Evolutionary conservation across 108 stramenopile species (phyloP).

Genomic region (Skeletonema menzelii): DNA sequence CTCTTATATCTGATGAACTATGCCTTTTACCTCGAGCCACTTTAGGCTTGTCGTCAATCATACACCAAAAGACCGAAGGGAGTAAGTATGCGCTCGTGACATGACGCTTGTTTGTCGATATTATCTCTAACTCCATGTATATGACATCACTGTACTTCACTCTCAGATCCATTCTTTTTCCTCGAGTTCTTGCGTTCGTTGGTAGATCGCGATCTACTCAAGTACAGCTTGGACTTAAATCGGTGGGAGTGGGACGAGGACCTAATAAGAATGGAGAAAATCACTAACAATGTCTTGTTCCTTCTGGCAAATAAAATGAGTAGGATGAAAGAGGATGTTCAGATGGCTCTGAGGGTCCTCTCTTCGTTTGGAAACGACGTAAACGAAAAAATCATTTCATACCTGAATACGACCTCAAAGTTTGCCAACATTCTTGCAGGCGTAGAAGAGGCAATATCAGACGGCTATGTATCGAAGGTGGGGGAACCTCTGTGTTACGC

Average conservation of each 20-base stretch:
- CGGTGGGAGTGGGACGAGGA: slow-evolving; percentile 43
- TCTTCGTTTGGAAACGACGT: slow-evolving; percentile 11
- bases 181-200: slow-evolving; percentile 27
- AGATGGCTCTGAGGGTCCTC: slow-evolving; percentile 9
- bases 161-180: slow-evolving; percentile 30
- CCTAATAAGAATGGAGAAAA: slow-evolving; percentile 13
- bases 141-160: not conserved
- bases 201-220: slow-evolving; percentile 9
- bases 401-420: not conserved
- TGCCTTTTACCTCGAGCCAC: slow-evolving; percentile 23
- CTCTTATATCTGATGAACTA: slow-evolving; percentile 36
- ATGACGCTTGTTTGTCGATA: not conserved
- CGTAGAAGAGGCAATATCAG: slow-evolving; percentile 7
- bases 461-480: slow-evolving; percentile 15
- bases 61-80: slow-evolving; percentile 32
- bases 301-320: slow-evolving; percentile 37
- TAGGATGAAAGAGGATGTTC: slow-evolving; percentile 11
- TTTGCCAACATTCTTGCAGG: not conserved
- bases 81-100: not conserved
- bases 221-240: slow-evolving; percentile 23
- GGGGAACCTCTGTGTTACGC: slow-evolving; percentile 8
- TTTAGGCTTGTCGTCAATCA: slow-evolving; percentile 13
- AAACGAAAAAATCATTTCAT: not conserved
- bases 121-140: not conserved
- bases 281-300: slow-evolving; percentile 46